Base-by-base conservation (phyloP, 345 rosid genomes). In the Boechera divaricarpa region DNA sequence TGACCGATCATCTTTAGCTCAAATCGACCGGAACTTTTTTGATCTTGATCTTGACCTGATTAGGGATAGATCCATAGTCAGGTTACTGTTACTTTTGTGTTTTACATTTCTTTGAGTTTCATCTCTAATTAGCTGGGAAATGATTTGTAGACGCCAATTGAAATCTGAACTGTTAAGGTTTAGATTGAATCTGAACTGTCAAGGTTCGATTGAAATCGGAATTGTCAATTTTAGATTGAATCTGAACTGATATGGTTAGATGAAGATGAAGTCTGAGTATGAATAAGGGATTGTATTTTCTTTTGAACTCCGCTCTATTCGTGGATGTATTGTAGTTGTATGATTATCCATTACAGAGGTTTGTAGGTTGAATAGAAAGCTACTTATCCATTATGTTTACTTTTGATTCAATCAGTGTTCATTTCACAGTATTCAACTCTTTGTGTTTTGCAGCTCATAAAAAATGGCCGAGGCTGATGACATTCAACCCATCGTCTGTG, bases 391-490 rank as follows among this genome's bases (percentile, higher is more conserved):
- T 18, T 8, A 11, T 48, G 18, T 39, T 44, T 42, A 6, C 11
- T 62, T 44, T 28, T 54, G 29, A 15, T 36, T 77, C n/a, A 3
- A 9, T 54, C 16, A 26, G 8, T 33, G 26, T 55, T 63, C 16
- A 36, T 63, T 48, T 64, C 24, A 36, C 10, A 54, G 53, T 58
- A 28, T 39, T 35, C 10, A 64, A 6, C 18, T 38, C 26, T 64
- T n/a, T 24, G 10, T 35, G 21, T 74, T 48, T 33, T 65, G 74
- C 77, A 76, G 83, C 58, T 70, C 31, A 64, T 76, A 58, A 16
- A 65, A 80, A 60, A 80, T 80, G 83, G 83, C 80, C 26, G 83
- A 80, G n/a, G 80, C 77, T 75, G 83, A 80, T 76, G 83, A 80
- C 6, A 80, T 80, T 76, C 83, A 80, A 70, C 80, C 83, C 3